Base-by-base conservation (phyloP, 768 basidiomycete species). In the Panellus pusillus region DNA sequence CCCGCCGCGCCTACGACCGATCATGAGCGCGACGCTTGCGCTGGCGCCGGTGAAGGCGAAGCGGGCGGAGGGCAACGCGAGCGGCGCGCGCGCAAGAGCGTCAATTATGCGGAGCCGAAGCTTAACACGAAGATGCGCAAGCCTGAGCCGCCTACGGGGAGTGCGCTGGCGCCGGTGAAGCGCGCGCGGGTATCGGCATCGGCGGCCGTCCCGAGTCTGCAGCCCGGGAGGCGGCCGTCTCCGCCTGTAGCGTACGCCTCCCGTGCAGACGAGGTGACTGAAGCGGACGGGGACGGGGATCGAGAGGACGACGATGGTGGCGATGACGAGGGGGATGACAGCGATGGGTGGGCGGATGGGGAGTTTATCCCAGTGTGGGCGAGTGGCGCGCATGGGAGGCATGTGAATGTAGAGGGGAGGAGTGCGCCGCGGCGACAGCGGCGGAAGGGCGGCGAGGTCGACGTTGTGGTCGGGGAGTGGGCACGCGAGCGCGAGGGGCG, bases 51-150 rank as follows among this genome's bases (percentile, higher is more conserved):
- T 13, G 65, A 67, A 8, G 58, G 63, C 31, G 54, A 31, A 66
- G 63, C 49, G 60, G 76, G 62, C 68, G 82, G 64, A 24, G 24
- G 24, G 24, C 24, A 3, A 65, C 80, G 79, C 70, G 85, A 78
- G 73, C 80, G 72, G 64, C 71, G 86, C 46, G 67, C 77, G 17
- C 78, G 91, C 43, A 93, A 87, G 72, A 91, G 91, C 61, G 74
- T 93, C 43, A 93, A 93, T 66, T 93, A 93, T 60, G 75, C 91
- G 0, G 91, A 93, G 65, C 91, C 91, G 11, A 93, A 92, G 66
- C 77, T 93, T 19, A 92, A 93, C 67, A 93, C 89, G 42, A 93
- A 93, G 81, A 92, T 93, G 91, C 86, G 91, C 41, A 92, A 92
- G 70, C 90, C 91, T 9, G 88, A 89, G 15, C 68, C 68, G 15